These are phyloP conservation scores for Penicillium freii DNA, from an alignment of 2,329 filamentous ascomycete genomes.

Conservation along the genomic window DNA sequence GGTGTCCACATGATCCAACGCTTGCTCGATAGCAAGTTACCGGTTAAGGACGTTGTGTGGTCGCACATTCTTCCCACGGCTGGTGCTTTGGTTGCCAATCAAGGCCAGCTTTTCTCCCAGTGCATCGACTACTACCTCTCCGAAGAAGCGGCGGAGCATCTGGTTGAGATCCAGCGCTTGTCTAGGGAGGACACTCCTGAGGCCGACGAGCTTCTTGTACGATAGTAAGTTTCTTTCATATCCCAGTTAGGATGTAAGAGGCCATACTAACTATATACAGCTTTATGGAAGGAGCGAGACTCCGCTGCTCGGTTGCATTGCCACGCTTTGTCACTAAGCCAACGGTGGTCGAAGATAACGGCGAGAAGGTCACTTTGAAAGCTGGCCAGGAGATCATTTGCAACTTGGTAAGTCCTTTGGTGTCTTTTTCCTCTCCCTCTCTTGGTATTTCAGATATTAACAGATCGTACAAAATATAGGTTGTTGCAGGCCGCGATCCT, in stretches of 20 bases:
- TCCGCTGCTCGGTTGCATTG: constrained; percentile 40
- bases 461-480: constrained; percentile 18
- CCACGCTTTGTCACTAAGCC: constrained; percentile 36
- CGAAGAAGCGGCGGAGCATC: constrained; percentile 48
- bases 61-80: constrained; percentile 58
- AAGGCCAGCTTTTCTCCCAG: constrained; percentile 58
- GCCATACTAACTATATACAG: constrained; percentile 23
- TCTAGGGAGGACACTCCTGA: constrained; percentile 46
- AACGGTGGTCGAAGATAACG: constrained; percentile 36
- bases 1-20: constrained; percentile 57
- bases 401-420: constrained; percentile 34
- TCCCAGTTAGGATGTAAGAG: background rate
- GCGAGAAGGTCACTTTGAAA: constrained; percentile 33
- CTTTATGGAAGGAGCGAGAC: constrained; percentile 43
- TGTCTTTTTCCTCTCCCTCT: background rate
- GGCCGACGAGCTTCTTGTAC: constrained; percentile 50
- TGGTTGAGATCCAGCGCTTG: constrained; percentile 49
- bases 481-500: constrained; percentile 38
- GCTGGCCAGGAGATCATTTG: constrained; percentile 37
- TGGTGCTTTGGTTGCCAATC: constrained; percentile 56
- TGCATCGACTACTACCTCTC: constrained; percentile 58
- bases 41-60: constrained; percentile 54
- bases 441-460: background rate
- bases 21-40: constrained; percentile 48
- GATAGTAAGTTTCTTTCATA: constrained; percentile 44